Evolutionary conservation across 176 grass and related monocot genomes (phyloP).

Genomic region (Phoenix dactylifera): DNA sequence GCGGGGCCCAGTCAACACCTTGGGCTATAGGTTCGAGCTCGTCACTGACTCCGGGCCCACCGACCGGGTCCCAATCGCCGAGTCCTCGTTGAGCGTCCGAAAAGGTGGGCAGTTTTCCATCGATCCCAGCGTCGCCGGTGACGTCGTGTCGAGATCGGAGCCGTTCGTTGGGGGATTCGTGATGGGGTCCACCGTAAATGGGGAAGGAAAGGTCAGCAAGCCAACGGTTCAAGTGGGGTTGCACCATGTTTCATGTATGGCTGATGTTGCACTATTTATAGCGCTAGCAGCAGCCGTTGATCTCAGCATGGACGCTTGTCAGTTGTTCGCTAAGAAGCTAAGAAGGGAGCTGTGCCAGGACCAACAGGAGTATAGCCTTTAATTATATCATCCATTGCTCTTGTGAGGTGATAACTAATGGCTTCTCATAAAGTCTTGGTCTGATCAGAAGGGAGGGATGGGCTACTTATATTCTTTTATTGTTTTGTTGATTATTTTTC

Average conservation of each 20-base stretch:
- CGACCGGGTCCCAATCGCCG: conserved; percentile 42
- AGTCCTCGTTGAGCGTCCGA: conserved; percentile 55
- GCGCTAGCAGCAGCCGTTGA: conserved; percentile 72
- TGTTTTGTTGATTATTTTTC: too few species aligned
- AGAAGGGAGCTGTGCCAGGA: conserved; percentile 78
- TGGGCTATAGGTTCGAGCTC: conserved; percentile 78
- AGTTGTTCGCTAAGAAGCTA: conserved; percentile 71
- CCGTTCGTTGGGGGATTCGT: conserved; percentile 71
- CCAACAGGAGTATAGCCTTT: conserved; percentile 25
- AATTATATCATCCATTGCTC: neutral
- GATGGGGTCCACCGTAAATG: conserved; percentile 80
- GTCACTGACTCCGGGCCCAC: conserved; percentile 41
- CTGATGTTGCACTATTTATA: conserved; percentile 75
- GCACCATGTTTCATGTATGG: conserved; percentile 74
- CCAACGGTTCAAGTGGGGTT: conserved; percentile 80
- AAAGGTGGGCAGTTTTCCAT: conserved; percentile 79
- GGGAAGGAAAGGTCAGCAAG: conserved; percentile 54
- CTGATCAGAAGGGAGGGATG: too few species aligned
- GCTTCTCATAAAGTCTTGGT: too few species aligned
- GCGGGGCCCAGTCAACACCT: conserved; percentile 58
- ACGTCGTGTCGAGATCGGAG: conserved; percentile 19
- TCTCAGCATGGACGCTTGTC: conserved; percentile 87
- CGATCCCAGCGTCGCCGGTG: conserved; percentile 33
- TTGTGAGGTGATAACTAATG: too few species aligned
- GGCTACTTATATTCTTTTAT: too few species aligned